These are phyloP conservation scores for Heterobasidion irregulare DNA, from an alignment of 1,284 basidiomycete species.

Conservation along the genomic window DNA sequence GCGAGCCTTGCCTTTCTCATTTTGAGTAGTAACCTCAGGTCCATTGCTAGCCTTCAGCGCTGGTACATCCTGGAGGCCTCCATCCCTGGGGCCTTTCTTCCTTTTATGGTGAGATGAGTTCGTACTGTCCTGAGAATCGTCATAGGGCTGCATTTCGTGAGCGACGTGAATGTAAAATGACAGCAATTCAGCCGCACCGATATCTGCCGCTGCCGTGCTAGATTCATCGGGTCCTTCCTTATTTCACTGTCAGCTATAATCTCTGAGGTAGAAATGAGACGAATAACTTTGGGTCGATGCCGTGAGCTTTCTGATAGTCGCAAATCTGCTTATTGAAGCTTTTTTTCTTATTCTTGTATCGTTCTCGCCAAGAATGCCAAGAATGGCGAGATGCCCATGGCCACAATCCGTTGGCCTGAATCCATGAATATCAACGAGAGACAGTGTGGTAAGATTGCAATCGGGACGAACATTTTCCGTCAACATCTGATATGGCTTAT, in stretches of 20 bases:
- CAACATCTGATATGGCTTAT: background rate
- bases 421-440: background rate
- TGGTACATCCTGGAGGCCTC: background rate
- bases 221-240: background rate
- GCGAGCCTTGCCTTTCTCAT: background rate
- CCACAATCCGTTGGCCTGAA: background rate
- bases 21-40: background rate
- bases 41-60: background rate
- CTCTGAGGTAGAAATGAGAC: background rate
- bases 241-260: background rate
- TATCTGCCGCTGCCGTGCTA: background rate
- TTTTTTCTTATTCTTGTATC: conserved; percentile 6
- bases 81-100: background rate
- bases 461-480: background rate
- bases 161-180: too few species aligned
- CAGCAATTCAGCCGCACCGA: too few species aligned
- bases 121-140: too few species aligned
- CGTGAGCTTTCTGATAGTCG: background rate
- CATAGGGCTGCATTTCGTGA: too few species aligned
- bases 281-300: background rate
- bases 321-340: conserved; percentile 5
- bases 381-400: conserved; percentile 3
- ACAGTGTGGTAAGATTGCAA: background rate
- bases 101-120: too few species aligned
- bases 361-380: conserved; percentile 8